Conservation (phyloP, 257 asterid species). For the Parsonsia alboflavescens region DNA sequence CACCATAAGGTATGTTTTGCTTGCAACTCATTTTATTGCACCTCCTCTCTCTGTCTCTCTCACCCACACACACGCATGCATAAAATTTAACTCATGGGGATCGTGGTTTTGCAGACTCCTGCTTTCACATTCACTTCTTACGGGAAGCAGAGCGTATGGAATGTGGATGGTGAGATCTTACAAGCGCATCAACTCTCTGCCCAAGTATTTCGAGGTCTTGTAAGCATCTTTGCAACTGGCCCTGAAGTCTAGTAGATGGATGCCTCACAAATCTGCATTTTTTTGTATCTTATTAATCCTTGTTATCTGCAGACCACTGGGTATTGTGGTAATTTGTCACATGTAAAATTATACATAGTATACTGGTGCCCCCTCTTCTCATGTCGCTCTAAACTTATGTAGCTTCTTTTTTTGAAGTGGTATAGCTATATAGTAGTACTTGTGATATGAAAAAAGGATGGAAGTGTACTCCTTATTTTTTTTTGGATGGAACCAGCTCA, state of each 20-base stretch:
- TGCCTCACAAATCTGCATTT: not conserved
- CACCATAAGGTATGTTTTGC: constrained; percentile 71
- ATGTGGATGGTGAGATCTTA: constrained; percentile 86
- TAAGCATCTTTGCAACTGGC: constrained; percentile 84
- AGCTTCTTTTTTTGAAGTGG: not conserved
- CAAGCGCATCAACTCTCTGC: constrained; percentile 84
- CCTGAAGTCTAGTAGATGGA: constrained; percentile 40
- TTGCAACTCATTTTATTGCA: not conserved
- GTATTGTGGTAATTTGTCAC: not conserved
- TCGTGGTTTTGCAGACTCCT: constrained; percentile 46
- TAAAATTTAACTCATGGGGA: constrained; percentile 15
- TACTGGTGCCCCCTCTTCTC: constrained; percentile 2
- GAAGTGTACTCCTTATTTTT: no score
- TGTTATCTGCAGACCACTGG: not conserved
- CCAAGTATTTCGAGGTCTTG: constrained; percentile 89
- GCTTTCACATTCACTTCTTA: constrained; percentile 84
- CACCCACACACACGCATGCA: not conserved
- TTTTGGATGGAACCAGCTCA: no score
- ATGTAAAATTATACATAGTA: not conserved
- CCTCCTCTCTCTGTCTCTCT: not conserved
- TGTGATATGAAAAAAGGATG: not conserved
- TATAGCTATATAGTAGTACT: not conserved
- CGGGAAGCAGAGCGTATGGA: constrained; percentile 88
- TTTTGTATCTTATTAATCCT: not conserved
- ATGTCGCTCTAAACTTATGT: not conserved